Evolutionary conservation across 345 rosid genomes (phyloP).

Genomic region (Chamaenerion angustifolium): DNA sequence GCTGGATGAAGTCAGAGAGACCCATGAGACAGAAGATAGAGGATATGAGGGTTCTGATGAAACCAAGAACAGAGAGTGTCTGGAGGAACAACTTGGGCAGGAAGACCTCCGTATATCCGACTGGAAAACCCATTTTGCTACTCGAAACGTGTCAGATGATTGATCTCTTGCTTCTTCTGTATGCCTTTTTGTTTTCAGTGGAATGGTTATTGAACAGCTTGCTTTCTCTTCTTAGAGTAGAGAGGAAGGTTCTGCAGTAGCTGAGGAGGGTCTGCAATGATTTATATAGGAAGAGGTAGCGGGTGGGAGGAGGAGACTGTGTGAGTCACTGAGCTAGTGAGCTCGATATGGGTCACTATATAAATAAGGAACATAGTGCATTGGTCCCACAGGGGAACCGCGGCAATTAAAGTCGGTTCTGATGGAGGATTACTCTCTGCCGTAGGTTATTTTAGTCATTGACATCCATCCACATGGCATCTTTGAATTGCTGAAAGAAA

Average conservation of each 20-base stretch:
- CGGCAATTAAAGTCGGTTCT: too few relatives aligned
- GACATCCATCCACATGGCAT: too few relatives aligned
- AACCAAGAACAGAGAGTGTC: constrained; percentile 47
- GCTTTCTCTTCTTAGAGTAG: neutral
- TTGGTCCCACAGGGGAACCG: too few relatives aligned
- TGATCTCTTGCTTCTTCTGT: neutral
- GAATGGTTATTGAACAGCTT: neutral
- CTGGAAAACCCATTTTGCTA: constrained; percentile 69
- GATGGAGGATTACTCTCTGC: neutral
- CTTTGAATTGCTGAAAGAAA: too few relatives aligned
- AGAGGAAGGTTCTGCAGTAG: constrained; percentile 1
- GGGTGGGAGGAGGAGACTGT: neutral
- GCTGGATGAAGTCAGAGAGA: constrained; percentile 63
- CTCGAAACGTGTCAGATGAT: neutral
- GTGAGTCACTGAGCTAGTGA: constrained; percentile 1
- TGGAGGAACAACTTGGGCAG: constrained; percentile 69
- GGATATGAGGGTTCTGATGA: constrained; percentile 39
- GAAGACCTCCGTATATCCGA: constrained; percentile 64
- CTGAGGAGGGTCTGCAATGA: neutral
- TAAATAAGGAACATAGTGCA: too few relatives aligned
- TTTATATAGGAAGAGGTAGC: constrained; percentile 1
- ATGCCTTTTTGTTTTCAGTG: neutral
- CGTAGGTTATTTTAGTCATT: too few relatives aligned
- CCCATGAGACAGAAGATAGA: constrained; percentile 44
- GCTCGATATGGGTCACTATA: neutral